A percentile compares a stretch with the other conserved stretches of the same genome.
phyloP scores from a whole-genome alignment of 2,329 filamentous ascomycete species.

The Alternaria solani region DNA sequence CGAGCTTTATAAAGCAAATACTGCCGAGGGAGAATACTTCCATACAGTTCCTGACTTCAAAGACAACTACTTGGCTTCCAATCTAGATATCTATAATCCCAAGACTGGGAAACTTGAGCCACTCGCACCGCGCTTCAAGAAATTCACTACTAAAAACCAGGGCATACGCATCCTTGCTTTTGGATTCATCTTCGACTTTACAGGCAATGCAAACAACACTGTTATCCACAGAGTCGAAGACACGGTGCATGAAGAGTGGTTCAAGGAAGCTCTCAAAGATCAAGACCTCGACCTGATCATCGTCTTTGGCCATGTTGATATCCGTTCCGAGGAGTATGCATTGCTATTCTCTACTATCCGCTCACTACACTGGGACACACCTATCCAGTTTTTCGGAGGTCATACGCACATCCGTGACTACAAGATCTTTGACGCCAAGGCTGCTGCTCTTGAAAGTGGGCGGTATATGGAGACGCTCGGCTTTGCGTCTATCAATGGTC shows the following conservation, averaged over 20 bases:
- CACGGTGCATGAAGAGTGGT: constrained; percentile 86
- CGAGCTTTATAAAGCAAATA: constrained; percentile 85
- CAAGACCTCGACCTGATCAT: constrained; percentile 84
- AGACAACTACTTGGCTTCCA: constrained; percentile 85
- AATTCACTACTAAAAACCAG: constrained; percentile 90
- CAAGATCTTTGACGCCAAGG: constrained; percentile 76
- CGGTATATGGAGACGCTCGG: constrained; percentile 95
- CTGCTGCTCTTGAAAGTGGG: constrained; percentile 84
- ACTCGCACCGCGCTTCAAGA: constrained; percentile 82
- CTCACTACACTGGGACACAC: constrained; percentile 76
- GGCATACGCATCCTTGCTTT: constrained; percentile 85
- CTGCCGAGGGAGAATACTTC: constrained; percentile 79
- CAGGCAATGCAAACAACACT: constrained; percentile 88
- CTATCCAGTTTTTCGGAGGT: constrained; percentile 91
- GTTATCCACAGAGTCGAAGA: constrained; percentile 81
- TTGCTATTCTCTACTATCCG: constrained; percentile 81
- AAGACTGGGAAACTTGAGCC: constrained; percentile 74
- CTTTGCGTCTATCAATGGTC: constrained; percentile 84
- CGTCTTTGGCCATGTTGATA: constrained; percentile 83
- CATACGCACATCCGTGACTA: constrained; percentile 91
- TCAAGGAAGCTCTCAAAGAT: constrained; percentile 82
- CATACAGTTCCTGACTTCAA: constrained; percentile 84
- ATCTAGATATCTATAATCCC: constrained; percentile 85
- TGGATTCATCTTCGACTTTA: constrained; percentile 95
- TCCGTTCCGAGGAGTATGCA: constrained; percentile 81